Percentiles rank a stretch among this genome's conserved stretches.
phyloP scores from a whole-genome alignment of 225 moss, liverwort and hornwort genomes.

The Marchantia polymorpha region DNA sequence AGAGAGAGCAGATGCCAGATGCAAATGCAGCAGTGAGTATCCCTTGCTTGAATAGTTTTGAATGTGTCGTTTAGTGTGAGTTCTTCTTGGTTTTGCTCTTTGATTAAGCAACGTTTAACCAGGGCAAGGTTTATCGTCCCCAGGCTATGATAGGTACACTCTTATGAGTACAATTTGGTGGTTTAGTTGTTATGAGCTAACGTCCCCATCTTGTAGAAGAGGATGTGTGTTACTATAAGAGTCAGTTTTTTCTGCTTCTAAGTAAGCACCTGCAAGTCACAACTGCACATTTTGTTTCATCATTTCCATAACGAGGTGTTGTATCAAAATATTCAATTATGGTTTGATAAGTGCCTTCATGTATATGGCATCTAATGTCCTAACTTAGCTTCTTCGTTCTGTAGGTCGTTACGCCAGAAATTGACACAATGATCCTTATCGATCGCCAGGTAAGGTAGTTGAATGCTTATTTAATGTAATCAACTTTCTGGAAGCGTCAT shows the following conservation, averaged over 20 bases:
- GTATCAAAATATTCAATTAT: neutral
- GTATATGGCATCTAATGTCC: neutral
- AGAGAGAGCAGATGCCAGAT: conserved; percentile 78
- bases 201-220: too few relatives aligned
- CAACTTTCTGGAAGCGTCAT: too few relatives aligned
- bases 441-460: conserved; percentile 68
- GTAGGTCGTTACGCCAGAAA: conserved; percentile 62
- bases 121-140: neutral
- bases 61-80: neutral
- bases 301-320: too few relatives aligned
- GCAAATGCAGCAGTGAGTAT: conserved; percentile 55
- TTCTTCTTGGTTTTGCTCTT: neutral
- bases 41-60: neutral
- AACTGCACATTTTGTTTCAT: too few relatives aligned
- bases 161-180: too few relatives aligned
- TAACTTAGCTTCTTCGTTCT: conserved; percentile 9
- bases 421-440: conserved; percentile 84
- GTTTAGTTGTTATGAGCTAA: too few relatives aligned
- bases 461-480: too few relatives aligned
- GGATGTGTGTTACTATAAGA: too few relatives aligned
- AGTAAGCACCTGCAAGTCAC: too few relatives aligned
- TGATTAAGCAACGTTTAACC: neutral
- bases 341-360: neutral
- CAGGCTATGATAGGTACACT: too few relatives aligned
- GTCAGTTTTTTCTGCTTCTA: too few relatives aligned